Evolutionary conservation across 2,329 filamentous ascomycete species (phyloP).

Genomic region (Trichoderma brevicompactum): DNA sequence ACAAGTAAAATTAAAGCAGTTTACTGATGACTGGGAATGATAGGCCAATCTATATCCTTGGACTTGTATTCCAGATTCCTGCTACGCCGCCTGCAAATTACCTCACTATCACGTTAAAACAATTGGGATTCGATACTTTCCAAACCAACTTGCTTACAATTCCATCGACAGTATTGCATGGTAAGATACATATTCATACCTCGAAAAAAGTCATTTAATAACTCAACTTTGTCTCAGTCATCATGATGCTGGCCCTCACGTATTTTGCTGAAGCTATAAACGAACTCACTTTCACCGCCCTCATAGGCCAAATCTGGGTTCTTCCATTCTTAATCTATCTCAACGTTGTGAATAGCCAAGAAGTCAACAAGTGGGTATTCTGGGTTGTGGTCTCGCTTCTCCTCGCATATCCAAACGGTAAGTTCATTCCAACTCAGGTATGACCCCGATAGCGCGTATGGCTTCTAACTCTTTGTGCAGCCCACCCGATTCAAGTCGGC

Average conservation of each 20-base stretch:
- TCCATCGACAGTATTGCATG: constrained; percentile 37
- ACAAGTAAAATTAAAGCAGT: background rate
- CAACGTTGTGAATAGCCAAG: constrained; percentile 37
- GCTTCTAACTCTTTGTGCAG: constrained; percentile 35
- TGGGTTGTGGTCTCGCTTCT: constrained; percentile 43
- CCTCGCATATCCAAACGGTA: constrained; percentile 48
- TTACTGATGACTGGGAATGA: background rate
- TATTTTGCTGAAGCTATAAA: constrained; percentile 25
- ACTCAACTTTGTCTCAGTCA: constrained; percentile 6
- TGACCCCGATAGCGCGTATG: background rate
- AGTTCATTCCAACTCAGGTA: background rate
- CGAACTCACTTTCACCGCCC: constrained; percentile 42
- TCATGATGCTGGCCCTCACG: constrained; percentile 30
- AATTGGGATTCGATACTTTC: constrained; percentile 50
- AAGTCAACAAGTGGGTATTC: constrained; percentile 40
- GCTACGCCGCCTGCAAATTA: constrained; percentile 48
- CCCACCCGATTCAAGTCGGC: constrained; percentile 53
- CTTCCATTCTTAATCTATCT: constrained; percentile 57
- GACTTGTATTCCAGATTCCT: constrained; percentile 51
- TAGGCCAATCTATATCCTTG: constrained; percentile 42
- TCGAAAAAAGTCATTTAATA: background rate
- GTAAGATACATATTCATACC: background rate
- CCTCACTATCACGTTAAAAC: constrained; percentile 48
- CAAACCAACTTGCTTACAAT: constrained; percentile 53
- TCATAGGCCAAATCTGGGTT: constrained; percentile 54